Conservation (phyloP, 139 green algal genomes). For the Trebouxia sp. region DNA sequence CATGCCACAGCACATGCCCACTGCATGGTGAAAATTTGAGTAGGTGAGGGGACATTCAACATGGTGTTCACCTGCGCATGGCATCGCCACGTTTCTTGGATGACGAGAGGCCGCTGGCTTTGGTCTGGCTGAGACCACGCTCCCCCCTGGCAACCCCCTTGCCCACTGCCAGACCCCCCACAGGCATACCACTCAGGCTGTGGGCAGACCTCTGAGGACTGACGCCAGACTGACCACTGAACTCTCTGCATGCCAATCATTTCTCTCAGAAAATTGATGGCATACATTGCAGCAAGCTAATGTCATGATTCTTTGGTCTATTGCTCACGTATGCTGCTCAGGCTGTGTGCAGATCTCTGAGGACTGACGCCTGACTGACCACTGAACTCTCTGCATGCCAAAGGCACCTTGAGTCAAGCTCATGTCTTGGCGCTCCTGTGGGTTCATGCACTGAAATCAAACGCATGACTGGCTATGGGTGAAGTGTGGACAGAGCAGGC, state of each 20-base stretch:
- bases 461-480: background rate
- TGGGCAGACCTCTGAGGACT: constrained; percentile 1
- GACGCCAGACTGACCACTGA: background rate
- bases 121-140: background rate
- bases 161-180: background rate
- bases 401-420: background rate
- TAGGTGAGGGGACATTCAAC: too few relatives aligned
- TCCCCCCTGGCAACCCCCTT: background rate
- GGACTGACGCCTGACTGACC: background rate
- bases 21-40: too few relatives aligned
- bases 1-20: too few relatives aligned
- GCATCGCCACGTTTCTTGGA: constrained; percentile 18
- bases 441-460: background rate
- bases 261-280: too few relatives aligned
- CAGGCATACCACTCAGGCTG: background rate
- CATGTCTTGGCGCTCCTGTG: too few relatives aligned
- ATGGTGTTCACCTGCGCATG: constrained; percentile 25
- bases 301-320: too few relatives aligned
- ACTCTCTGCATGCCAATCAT: too few relatives aligned
- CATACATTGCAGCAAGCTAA: background rate
- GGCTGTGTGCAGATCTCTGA: constrained; percentile 1
- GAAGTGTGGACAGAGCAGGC: too few relatives aligned
- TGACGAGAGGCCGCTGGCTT: background rate
- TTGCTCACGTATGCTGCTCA: background rate
- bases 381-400: constrained; percentile 13